These are phyloP conservation scores for Floccularia luteovirens DNA, from an alignment of 768 basidiomycete genomes.

Conservation along the genomic window DNA sequence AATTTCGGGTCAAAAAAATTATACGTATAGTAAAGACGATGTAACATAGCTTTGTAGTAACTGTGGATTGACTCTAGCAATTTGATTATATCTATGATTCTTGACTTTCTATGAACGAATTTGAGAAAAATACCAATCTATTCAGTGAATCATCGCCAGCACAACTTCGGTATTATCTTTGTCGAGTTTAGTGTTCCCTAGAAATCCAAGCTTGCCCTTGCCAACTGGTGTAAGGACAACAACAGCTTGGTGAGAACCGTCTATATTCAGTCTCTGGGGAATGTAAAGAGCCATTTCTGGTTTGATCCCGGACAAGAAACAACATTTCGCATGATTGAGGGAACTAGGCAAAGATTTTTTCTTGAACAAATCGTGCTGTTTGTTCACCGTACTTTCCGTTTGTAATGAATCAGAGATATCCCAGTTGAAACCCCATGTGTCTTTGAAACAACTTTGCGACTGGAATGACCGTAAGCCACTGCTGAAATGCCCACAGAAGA, in stretches of 20 bases:
- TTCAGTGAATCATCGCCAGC: too few relatives aligned
- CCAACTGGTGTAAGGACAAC: slow-evolving; percentile 20
- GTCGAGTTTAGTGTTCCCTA: slow-evolving; percentile 26
- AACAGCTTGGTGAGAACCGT: slow-evolving; percentile 8
- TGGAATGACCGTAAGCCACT: slow-evolving; percentile 8
- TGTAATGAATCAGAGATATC: slow-evolving; percentile 11
- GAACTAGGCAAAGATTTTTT: slow-evolving; percentile 10
- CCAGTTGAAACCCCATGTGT: slow-evolving; percentile 27
- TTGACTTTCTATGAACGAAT: too few relatives aligned
- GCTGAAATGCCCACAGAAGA: slow-evolving; percentile 22
- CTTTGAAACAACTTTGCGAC: slow-evolving; percentile 14
- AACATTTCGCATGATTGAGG: slow-evolving; percentile 15
- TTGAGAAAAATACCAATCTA: too few relatives aligned
- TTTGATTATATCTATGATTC: too few relatives aligned
- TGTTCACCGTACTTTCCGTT: slow-evolving; percentile 10
- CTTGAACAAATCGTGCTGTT: slow-evolving; percentile 9
- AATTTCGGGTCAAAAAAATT: too few relatives aligned
- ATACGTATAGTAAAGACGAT: too few relatives aligned
- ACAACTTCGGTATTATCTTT: slow-evolving; percentile 16
- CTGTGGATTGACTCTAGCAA: too few relatives aligned
- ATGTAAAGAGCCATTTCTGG: slow-evolving; percentile 10
- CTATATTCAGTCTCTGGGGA: slow-evolving; percentile 8
- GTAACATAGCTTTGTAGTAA: too few relatives aligned
- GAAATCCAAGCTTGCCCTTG: slow-evolving; percentile 28
- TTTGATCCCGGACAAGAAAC: slow-evolving; percentile 16